Base-by-base conservation (phyloP, 202 grass and related monocot species). In the Hordeum pubiflorum region DNA sequence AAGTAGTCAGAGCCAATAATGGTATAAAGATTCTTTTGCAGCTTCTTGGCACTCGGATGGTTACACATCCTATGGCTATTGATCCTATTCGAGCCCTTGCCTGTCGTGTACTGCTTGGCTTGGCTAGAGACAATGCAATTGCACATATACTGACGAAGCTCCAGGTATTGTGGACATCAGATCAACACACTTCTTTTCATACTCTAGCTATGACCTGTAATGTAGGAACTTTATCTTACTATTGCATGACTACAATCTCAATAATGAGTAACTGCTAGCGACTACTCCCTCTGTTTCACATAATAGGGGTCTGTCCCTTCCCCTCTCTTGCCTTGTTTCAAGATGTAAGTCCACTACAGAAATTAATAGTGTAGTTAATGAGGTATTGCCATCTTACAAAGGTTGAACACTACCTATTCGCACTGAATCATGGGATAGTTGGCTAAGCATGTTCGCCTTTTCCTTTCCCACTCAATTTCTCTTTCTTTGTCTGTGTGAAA, bases 1-100 rank as follows among this genome's bases (percentile, higher is more conserved):
- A 95, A 90, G 86, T 91, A 80, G 90, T 98, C 32, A 89, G 96
- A 91, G 82, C 96, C 29, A 95, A 98, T 76, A 98, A 95, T 77
- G 96, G 96, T 67, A 98, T 98, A 86, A 98, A 98, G 73, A 88
- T 98, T 81, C 86, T 98, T 72, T 85, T 98, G 64, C 92, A 95
- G 85, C 91, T 98, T 89, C 88, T 98, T 18, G 80, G 88, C 68
- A 87, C 92, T 82, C 81, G 92, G 40, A 93, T 98, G 96, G 93
- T 95, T 74, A 95, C 92, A 46, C 96, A 91, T 78, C 90, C 92
- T 58, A 85, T 86, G 58, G 87, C 92, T 80, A 87, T 95, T 81
- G 96, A 98, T 81, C 69, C 81, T 57, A 98, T 98, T 83, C 84
- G 96, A 44, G 96, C 96, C 59, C 92, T 95, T 80, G 90, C 92